Evolutionary conservation across 441 rosid species (phyloP).

Genomic region (Aleurites moluccanus): DNA sequence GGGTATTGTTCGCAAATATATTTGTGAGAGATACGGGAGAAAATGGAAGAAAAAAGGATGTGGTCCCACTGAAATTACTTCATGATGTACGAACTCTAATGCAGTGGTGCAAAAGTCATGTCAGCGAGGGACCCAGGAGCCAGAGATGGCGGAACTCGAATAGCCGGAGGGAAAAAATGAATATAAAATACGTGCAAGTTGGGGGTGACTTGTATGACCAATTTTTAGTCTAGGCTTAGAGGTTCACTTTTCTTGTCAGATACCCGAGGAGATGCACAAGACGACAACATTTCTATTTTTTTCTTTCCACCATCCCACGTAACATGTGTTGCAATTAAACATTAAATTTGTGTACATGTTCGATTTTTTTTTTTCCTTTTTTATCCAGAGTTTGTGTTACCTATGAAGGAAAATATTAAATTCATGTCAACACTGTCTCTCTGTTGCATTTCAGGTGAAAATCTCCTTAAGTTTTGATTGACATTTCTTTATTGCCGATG

Average conservation of each 20-base stretch:
- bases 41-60: background rate
- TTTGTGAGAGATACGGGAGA: background rate
- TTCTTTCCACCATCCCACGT: background rate
- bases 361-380: too few species aligned
- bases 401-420: background rate
- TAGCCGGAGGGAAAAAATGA: background rate
- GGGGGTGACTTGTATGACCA: background rate
- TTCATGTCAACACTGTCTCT: too few species aligned
- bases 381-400: background rate
- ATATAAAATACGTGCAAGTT: background rate
- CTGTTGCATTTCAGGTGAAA: too few species aligned
- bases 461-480: too few species aligned
- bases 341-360: background rate
- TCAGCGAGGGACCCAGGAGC: constrained; percentile 6
- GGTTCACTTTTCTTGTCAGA: background rate
- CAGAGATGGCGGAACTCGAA: constrained; percentile 11
- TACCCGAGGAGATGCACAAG: background rate
- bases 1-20: background rate
- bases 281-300: background rate
- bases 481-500: too few species aligned
- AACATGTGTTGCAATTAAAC: background rate
- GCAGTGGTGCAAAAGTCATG: constrained; percentile 3
- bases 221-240: too few species aligned
- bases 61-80: constrained; percentile 7
- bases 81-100: background rate